phyloP scores from a whole-genome alignment of 75 land plant species.

The Selaginella moellendorffii region DNA sequence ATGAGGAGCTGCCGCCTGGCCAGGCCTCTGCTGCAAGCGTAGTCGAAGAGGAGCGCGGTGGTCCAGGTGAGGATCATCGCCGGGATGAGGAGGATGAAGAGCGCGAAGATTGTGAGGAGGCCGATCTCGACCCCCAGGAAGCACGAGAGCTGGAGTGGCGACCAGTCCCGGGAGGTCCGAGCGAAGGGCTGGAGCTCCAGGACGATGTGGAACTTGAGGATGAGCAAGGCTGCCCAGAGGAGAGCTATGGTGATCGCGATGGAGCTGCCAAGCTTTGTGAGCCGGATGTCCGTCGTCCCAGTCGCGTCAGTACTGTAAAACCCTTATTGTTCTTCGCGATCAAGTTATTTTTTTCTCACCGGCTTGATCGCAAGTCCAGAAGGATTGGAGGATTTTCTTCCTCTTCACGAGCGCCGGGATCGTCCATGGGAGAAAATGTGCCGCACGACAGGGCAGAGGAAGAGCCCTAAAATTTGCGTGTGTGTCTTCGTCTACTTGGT shows the following conservation, averaged over 20 bases:
- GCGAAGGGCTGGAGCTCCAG: neutral
- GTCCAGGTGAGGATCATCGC: conserved; percentile 12
- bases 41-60: conserved; percentile 7
- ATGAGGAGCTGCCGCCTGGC: neutral
- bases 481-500: too few species aligned
- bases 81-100: conserved; percentile 3
- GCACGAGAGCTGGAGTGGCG: conserved; percentile 2
- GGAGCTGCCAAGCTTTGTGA: neutral
- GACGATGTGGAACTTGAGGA: neutral
- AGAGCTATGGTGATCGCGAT: neutral
- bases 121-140: conserved; percentile 9
- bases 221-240: neutral
- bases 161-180: neutral
- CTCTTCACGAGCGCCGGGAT: too few species aligned
- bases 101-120: neutral
- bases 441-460: too few species aligned
- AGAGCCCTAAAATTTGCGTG: too few species aligned
- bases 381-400: too few species aligned
- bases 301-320: too few species aligned
- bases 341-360: too few species aligned
- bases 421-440: too few species aligned
- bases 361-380: too few species aligned
- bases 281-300: too few species aligned
- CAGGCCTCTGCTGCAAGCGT: neutral
- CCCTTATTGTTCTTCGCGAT: too few species aligned